Base-by-base conservation (phyloP, 169 alveolate genomes). In the Plasmodium blacklocki region DNA sequence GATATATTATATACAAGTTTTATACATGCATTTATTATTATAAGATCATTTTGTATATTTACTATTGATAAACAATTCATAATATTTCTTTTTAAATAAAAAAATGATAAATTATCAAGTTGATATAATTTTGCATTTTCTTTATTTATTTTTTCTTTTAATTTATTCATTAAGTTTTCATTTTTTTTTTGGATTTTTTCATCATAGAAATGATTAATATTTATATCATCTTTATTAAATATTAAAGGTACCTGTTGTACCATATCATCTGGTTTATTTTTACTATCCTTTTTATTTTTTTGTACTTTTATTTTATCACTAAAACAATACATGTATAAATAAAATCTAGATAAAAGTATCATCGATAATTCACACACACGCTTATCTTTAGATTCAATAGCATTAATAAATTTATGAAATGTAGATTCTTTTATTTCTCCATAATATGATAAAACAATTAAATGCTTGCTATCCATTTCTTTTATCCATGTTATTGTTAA, bases 401-500 rank as follows among this genome's bases (percentile, higher is more conserved):
- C 26, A 15, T 18, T 3, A 70, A 76, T 62, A 8, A 76, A 43
- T 64, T 45, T 66, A 15, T 14, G 54, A n/a, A 76, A 26, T 5
- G 60, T n/a, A 43, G 23, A 18, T 60, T 43, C 26, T 23, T 39
- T 60, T 23, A 60, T 45, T 39, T 60, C 49, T 18, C 29, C 63
- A 29, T 23, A 18, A 18, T 19, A 2, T 11, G 15, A 43, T 15
- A 6, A 23, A 39, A 32, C 19, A 3, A 18, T 21, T 7, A 19
- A 45, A 12, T 19, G 12, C 1, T 26, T 14, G 4, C 12, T 6
- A 60, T 74, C 74, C 21, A 50, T 68, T 26, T 54, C 43, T 7
- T 52, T 52, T 52, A 15, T 0, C 88, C 88, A 74, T 43, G 66
- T 15, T 2, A 32, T 15, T 11, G 89, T 76, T 76, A 76, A 64